Base-by-base conservation (phyloP, 805 yeast genomes). In the Hanseniaspora jakobsenii region DNA sequence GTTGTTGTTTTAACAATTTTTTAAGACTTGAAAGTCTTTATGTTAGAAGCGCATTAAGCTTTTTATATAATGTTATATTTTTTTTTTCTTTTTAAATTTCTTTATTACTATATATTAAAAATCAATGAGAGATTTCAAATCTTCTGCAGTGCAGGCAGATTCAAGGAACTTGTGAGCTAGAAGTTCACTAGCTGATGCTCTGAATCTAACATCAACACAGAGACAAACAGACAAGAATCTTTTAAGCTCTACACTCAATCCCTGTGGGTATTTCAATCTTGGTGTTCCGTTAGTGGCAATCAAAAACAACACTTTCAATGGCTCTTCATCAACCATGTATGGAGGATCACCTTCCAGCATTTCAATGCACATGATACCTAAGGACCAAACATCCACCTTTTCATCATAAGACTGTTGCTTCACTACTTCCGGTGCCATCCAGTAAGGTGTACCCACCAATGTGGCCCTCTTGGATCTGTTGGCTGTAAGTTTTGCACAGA, bases 351-450 rank as follows among this genome's bases (percentile, higher is more conserved):
- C 95, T 64, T 91, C 98, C 52, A 91, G 78, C 97, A 91, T 87
- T 66, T 91, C 99, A 55, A 91, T 91, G 7, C 87, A 78, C 97
- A 91, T 91, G 52, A 91, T 93, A 52, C 99, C 98, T 51, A 93
- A 66, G 8, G 96, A 85, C 99, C 99, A 91, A 42, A 93, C 83
- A 62, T 91, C 99, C 27, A 91, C 95, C 59, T 93, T 87, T 46
- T 93, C 94, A 47, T 93, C 98, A 57, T 91, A 91, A 55, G 87
- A 96, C 60, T 86, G 85, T 51, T 93, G 80, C 46, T 86, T 79
- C 21, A 91, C 96, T 42, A 91, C 97, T 62, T 91, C 99, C 1
- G 99, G 99, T 0, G 99, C 99, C 99, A 91, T 91, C 99, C 99
- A 91, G 60, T 91, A 91, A 12, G 99, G 98, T 0, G 99, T 91